Conservation (phyloP, 2,329 filamentous ascomycete genomes). For the Neopestalotiopsis rosae region DNA sequence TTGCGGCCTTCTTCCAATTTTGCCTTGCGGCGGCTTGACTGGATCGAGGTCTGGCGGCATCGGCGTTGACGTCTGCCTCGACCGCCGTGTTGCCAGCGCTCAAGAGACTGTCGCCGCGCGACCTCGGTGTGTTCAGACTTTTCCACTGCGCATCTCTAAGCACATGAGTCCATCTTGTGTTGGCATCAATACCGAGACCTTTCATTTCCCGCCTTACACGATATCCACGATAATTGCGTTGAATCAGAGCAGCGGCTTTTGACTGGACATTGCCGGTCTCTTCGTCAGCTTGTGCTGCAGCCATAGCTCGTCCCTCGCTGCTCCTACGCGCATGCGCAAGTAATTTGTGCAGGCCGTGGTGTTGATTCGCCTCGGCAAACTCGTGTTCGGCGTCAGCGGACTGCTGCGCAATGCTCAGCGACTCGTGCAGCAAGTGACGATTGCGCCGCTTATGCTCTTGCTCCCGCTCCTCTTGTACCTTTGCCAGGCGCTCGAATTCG, state of each 20-base stretch:
- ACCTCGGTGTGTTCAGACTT: conserved; percentile 52
- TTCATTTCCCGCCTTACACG: conserved; percentile 72
- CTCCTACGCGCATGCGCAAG: conserved; percentile 17
- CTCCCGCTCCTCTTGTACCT: conserved; percentile 54
- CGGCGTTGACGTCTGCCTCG: conserved; percentile 11
- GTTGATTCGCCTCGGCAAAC: conserved; percentile 38
- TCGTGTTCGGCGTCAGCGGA: conserved; percentile 37
- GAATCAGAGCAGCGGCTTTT: conserved; percentile 62
- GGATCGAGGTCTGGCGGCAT: conserved; percentile 24
- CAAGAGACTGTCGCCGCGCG: conserved; percentile 33
- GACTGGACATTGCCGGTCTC: conserved; percentile 33
- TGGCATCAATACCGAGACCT: conserved; percentile 72
- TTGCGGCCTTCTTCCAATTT: conserved; percentile 78
- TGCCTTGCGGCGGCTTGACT: conserved; percentile 54
- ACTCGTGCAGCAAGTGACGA: conserved; percentile 38
- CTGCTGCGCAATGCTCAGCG: conserved; percentile 23
- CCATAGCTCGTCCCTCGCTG: conserved; percentile 20
- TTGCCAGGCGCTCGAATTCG: conserved; percentile 54
- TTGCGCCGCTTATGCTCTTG: conserved; percentile 47
- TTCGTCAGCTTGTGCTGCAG: conserved; percentile 17
- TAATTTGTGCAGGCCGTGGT: conserved; percentile 25
- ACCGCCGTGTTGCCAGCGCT: conserved; percentile 9
- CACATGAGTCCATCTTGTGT: conserved; percentile 73
- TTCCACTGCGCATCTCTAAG: conserved; percentile 61
- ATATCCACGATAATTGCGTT: conserved; percentile 81